Base-by-base conservation (phyloP, 768 basidiomycete genomes). In the Leccinum imitatum region DNA sequence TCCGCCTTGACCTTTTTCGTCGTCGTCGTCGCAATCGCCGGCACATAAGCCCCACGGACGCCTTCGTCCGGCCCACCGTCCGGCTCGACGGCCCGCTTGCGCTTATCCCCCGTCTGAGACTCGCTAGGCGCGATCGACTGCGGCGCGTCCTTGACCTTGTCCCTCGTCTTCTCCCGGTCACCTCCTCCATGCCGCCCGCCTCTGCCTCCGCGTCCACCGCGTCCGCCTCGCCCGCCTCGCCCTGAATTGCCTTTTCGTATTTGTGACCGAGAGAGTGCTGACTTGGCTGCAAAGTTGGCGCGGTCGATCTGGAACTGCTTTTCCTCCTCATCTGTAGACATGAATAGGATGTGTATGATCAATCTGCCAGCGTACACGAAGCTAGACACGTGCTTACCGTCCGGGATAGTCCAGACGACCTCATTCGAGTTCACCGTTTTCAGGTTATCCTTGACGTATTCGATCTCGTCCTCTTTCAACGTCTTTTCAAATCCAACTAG, bases 11-110 rank as follows among this genome's bases (percentile, higher is more conserved):
- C 65, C 69, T 80, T 83, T 60, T 82, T 82, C 41, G 62, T 50
- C 1, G 66, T 60, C 39, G 44, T 15, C n/a, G 41, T 44, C n/a
- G 71, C 68, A 46, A 82, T 73, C 13, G 69, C 54, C 11, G 90
- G 90, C 3, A 85, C 86, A 33, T 75, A 78, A 8, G 76, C 79
- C 1, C 90, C 90, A 23, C 90, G 81, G 11, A 85, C 71, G 10
- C 90, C 90, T 27, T 80, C 78, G 65, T 87, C 83, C 3, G 86
- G 84, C 0, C 87, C 90, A 64, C 90, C 90, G 66, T 91, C 90
- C 2, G 89, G 90, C 68, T 91, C 90, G 0, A 89, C 78, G 1
- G 81, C 85, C 41, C 89, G 83, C 71, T 91, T 93, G 60, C 90
- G 78, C 77, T 93, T 93, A 63, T 88, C 88, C 30, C 89, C 89